Evolutionary conservation across 352 stramenopile genomes (phyloP), one percentile per base, ranked within the genome.

Genomic region (Globisporangium iwayamae): DNA sequence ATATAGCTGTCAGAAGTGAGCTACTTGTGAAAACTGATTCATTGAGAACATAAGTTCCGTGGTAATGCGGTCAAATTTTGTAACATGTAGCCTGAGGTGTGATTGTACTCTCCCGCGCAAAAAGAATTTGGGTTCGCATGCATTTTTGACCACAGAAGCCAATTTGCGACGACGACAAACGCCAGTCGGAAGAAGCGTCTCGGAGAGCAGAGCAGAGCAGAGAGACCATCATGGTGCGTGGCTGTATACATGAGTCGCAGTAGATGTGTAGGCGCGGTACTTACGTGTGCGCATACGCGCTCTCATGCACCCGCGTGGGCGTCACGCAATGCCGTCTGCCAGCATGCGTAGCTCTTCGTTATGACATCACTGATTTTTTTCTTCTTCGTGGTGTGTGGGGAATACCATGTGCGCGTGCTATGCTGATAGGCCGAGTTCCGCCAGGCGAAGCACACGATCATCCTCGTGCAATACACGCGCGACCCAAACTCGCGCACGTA

Each of bases 391-490:
- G 58, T 36, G 16, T 43, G 16, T 28, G 45, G 45, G 54, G 18
- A 14, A 25, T 41, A n/a, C 13, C 10, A 34, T 61, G 16, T 41
- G n/a, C 66, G 22, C 25, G 3, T 46, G 32, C 60, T 22, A 16
- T 22, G 2, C 9, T 6, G 28, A 50, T 48, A 91, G 83, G 81
- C 85, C 56, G 85, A 94, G 69, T 96, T 93, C 66, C 83, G 87
- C 56, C 87, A 96, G 78, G 85, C 83, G 59, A 94, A 94, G 78
- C 85, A 95, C 78, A 96, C 88, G 63, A 94, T 95, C 66, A 88
- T 95, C 65, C 70, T 95, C 62, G 87, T 95, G 74, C 87, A 95
- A 75, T 95, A 95, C 77, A 95, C 87, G 73, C 84, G 84, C 63
- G 87, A 93, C 70, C 83, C 84, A 34, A 93, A 93, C 73, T 95